Base-by-base conservation (phyloP, 2,329 filamentous ascomycete genomes). In the Paraphoma sp. region DNA sequence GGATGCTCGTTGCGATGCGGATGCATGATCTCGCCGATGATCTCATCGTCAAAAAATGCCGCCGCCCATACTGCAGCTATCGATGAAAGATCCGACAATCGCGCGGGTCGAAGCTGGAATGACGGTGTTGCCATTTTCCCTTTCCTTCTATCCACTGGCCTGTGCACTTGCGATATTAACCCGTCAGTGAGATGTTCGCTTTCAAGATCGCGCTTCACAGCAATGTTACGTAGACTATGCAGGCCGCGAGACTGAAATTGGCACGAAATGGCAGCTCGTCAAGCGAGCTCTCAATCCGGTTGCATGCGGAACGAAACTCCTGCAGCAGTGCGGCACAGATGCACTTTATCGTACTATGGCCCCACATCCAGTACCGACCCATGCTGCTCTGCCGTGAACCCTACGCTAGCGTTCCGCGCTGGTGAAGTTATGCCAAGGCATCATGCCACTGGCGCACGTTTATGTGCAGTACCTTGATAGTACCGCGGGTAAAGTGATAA, bases 11-110 rank as follows among this genome's bases (percentile, higher is more conserved):
- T 47, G 5, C 72, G 65, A 31, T 69, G 36, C 1, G 71, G 72
- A 57, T 75, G 72, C 70, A 75, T 73, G 6, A 74, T 51, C 2
- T 64, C 50, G 11, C 72, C 71, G 9, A 75, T 68, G 29, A 74
- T 63, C 33, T 72, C 68, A 53, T 75, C 72, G 40, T 74, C 63
- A 31, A 71, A 71, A 54, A 74, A 75, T 8, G 69, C 71, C 9
- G 54, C 40, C 28, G 62, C 43, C 69, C 69, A 73, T 14, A 64
- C 56, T 4, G 52, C 56, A 6, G 69, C 69, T 45, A 73, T 71
- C 2, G 53, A 44, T 3, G 45, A 29, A 3, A 73, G 51, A 29
- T 73, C 70, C 1, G 56, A 55, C 2, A 66, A 12, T 1, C 12
- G 30, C 31, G 67, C 70, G 11, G 38, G 10, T 9, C 67, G 65